Percentiles rank a stretch among this genome's conserved stretches.
Conservation (phyloP, 1,284 basidiomycete genomes). For the Malassezia arunalokei region DNA sequence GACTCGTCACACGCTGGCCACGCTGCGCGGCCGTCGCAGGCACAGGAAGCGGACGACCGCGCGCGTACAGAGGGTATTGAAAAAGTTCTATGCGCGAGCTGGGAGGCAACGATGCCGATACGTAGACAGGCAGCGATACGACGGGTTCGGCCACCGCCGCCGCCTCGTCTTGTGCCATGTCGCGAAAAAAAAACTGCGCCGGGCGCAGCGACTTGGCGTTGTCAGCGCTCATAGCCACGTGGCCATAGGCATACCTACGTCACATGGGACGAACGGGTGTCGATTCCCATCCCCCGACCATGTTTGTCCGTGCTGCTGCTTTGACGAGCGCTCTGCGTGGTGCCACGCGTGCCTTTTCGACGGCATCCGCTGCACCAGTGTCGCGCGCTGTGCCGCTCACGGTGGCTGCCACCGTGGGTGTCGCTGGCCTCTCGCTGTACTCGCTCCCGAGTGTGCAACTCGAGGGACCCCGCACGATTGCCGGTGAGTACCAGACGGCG, state of each 20-base stretch:
- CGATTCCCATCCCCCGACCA: background rate
- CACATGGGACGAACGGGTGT: too few species aligned
- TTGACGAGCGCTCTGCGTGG: conserved; percentile 13
- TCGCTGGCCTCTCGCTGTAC: conserved; percentile 22
- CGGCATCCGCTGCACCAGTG: conserved; percentile 16
- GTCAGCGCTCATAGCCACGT: background rate
- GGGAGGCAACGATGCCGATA: conserved; percentile 29
- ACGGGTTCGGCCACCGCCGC: conserved; percentile 16
- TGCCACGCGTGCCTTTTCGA: conserved; percentile 24
- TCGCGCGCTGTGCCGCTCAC: conserved; percentile 1
- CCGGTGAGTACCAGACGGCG: conserved; percentile 48
- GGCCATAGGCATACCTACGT: too few species aligned
- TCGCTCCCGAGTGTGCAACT: conserved; percentile 27
- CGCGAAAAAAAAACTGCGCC: background rate
- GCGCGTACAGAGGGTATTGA: conserved; percentile 40
- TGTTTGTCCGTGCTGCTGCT: conserved; percentile 11
- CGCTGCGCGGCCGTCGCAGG: conserved; percentile 34
- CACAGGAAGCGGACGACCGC: conserved; percentile 32
- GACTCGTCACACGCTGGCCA: conserved; percentile 27
- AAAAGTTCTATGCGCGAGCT: conserved; percentile 31
- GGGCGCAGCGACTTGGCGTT: background rate
- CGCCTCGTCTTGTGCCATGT: background rate
- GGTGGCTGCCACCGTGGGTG: conserved; percentile 22
- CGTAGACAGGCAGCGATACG: conserved; percentile 41
- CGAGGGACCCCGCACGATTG: conserved; percentile 48